Evolutionary conservation across 2,329 filamentous ascomycete genomes (phyloP).

Genomic region (Alternaria sp.): DNA sequence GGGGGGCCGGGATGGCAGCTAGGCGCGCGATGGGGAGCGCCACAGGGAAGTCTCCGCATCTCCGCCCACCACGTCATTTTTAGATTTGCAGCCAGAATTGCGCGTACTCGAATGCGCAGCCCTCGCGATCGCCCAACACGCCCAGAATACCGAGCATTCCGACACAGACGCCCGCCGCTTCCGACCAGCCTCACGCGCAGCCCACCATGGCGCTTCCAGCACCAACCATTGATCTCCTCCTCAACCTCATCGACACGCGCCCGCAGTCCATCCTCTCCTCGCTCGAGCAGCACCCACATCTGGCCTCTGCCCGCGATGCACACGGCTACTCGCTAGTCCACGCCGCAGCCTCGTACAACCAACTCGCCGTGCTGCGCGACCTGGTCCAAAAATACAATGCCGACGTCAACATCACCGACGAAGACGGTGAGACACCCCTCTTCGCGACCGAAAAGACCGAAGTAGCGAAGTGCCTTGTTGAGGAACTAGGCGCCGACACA

Average conservation of each 20-base stretch:
- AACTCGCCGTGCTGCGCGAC: constrained; percentile 77
- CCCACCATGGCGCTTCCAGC: constrained; percentile 40
- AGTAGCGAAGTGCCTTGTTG: constrained; percentile 78
- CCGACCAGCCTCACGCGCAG: background rate
- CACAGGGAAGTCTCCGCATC: constrained; percentile 2
- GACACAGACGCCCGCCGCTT: background rate
- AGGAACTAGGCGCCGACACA: constrained; percentile 78
- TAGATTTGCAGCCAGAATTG: constrained; percentile 1
- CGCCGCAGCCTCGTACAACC: constrained; percentile 90
- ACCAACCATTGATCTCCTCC: constrained; percentile 54
- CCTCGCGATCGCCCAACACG: background rate
- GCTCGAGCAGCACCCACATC: constrained; percentile 73
- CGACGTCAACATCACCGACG: constrained; percentile 80
- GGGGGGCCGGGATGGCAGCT: constrained; percentile 1
- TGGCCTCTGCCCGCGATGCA: constrained; percentile 82
- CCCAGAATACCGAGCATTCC: background rate
- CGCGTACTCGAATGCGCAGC: constrained; percentile 7
- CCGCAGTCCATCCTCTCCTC: constrained; percentile 74
- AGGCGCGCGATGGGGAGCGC: background rate
- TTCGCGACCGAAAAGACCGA: constrained; percentile 87
- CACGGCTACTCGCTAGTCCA: constrained; percentile 95
- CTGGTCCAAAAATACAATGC: constrained; percentile 80
- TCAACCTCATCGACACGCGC: constrained; percentile 77
- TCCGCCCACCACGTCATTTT: constrained; percentile 23
- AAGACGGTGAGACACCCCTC: constrained; percentile 92